Base-by-base conservation (phyloP, 2,329 filamentous ascomycete genomes). In the Zymoseptoria pseudotritici region DNA sequence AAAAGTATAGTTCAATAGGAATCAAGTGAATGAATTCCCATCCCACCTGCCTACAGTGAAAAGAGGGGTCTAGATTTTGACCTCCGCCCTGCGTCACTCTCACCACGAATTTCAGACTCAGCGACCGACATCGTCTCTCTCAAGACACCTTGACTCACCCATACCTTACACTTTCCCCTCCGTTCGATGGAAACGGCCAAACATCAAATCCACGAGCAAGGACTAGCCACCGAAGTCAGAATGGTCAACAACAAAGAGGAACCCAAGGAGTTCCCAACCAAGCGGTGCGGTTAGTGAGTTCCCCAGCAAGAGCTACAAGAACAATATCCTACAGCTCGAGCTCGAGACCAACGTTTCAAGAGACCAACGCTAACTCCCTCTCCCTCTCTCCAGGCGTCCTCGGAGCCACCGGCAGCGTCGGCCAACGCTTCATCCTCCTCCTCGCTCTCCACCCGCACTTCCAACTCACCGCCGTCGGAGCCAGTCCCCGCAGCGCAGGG, bases 361-460 rank as follows among this genome's bases (percentile, higher is more conserved):
- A 22, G 21, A 22, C 21, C 21, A 4, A 22, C 2, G 21, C 26
- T 50, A 58, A 21, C 50, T 52, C 84, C 73, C 21, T 36, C 53
- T 31, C 46, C 10, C 19, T 13, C 24, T 56, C 42, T 56, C 50
- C 63, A 81, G 79, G 77, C 63, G 91, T 97, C 60, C 84, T 97
- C 59, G 92, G 93, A 69, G 90, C 88, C 76, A 97, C 93, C 31
- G 94, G 94, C 72, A 95, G 91, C 42, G 93, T 97, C 13, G 93
- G 93, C 69, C 91, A 96, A 78, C 87, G 94, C 71, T 97, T 97
- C 76, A 94, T 97, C 73, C 86, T 97, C 36, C 85, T 97, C 56
- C 87, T 97, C 64, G 87, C 90, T 52, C 83, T 91, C 58, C 93
- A 97, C 77, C 92, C 93, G 17, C 84, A 89, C 75, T 89, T 97